Evolutionary conservation across 805 yeast species (phyloP).

Genomic region (Candida glaebosa): DNA sequence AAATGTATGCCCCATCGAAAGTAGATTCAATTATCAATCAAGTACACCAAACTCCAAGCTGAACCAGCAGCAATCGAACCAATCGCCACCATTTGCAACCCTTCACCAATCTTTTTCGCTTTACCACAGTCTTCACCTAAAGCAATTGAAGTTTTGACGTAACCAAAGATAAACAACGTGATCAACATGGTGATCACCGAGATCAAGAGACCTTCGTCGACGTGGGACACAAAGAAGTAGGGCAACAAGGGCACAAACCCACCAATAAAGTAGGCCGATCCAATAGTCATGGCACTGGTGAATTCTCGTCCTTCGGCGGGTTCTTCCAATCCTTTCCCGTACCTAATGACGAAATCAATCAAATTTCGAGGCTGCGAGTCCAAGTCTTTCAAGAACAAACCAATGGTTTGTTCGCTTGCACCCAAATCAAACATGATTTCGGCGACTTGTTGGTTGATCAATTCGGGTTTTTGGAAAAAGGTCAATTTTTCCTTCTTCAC

Average conservation of each 20-base stretch:
- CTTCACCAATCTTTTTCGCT: slow-evolving; percentile 64
- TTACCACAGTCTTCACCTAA: slow-evolving; percentile 74
- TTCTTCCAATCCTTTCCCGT: slow-evolving; percentile 90
- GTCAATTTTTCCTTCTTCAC: slow-evolving; percentile 67
- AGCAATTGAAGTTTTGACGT: slow-evolving; percentile 76
- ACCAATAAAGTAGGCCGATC: slow-evolving; percentile 83
- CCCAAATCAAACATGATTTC: slow-evolving; percentile 78
- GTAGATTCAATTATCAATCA: slow-evolving; percentile 45
- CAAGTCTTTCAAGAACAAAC: slow-evolving; percentile 71
- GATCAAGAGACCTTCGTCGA: slow-evolving; percentile 69
- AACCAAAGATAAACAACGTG: slow-evolving; percentile 86
- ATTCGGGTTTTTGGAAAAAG: slow-evolving; percentile 61
- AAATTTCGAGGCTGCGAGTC: slow-evolving; percentile 72
- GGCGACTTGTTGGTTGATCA: slow-evolving; percentile 71
- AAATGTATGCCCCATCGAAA: no score
- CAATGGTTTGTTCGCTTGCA: slow-evolving; percentile 67
- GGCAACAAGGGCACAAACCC: slow-evolving; percentile 91
- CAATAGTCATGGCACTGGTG: slow-evolving; percentile 86
- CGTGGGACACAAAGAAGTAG: slow-evolving; percentile 77
- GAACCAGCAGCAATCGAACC: slow-evolving; percentile 98
- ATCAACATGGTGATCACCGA: slow-evolving; percentile 80
- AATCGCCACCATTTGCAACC: slow-evolving; percentile 86
- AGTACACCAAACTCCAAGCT: slow-evolving; percentile 87
- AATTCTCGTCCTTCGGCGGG: slow-evolving; percentile 91
- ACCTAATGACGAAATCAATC: slow-evolving; percentile 83